Evolutionary conservation across 1,284 basidiomycete genomes (phyloP).

Genomic region (Trichosporon coremiiforme): DNA sequence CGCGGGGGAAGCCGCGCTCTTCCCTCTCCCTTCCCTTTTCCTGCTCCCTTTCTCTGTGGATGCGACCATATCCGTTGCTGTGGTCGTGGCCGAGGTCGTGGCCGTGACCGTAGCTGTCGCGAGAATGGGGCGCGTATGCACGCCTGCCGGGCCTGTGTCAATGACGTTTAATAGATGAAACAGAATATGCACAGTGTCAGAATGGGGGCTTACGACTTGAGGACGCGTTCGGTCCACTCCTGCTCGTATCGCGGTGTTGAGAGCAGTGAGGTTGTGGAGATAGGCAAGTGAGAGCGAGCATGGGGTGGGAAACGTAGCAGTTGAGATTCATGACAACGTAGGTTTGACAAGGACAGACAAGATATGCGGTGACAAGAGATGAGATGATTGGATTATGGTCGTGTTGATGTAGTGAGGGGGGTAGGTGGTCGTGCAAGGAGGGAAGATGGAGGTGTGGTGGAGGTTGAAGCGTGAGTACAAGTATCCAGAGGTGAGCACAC

Average conservation of each 20-base stretch:
- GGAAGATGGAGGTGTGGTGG: background rate
- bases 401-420: background rate
- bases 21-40: background rate
- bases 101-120: background rate
- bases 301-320: background rate
- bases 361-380: background rate
- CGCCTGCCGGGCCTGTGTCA: slow-evolving; percentile 3
- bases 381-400: background rate
- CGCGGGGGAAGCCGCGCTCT: slow-evolving; percentile 1
- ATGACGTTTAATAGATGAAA: background rate
- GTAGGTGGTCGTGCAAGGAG: background rate
- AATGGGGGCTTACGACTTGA: slow-evolving; percentile 9
- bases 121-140: background rate
- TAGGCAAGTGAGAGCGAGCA: background rate
- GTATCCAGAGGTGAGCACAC: background rate
- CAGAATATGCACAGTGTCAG: slow-evolving; percentile 6
- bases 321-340: background rate
- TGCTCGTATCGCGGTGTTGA: background rate
- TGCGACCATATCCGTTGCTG: too few relatives aligned
- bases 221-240: slow-evolving; percentile 7
- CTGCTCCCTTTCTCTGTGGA: too few relatives aligned
- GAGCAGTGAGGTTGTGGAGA: background rate
- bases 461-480: background rate
- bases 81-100: too few relatives aligned
- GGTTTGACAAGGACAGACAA: slow-evolving; percentile 4